Evolutionary conservation across 2,329 filamentous ascomycete species (phyloP).

Genomic region (Malbranchea cinnamomea): DNA sequence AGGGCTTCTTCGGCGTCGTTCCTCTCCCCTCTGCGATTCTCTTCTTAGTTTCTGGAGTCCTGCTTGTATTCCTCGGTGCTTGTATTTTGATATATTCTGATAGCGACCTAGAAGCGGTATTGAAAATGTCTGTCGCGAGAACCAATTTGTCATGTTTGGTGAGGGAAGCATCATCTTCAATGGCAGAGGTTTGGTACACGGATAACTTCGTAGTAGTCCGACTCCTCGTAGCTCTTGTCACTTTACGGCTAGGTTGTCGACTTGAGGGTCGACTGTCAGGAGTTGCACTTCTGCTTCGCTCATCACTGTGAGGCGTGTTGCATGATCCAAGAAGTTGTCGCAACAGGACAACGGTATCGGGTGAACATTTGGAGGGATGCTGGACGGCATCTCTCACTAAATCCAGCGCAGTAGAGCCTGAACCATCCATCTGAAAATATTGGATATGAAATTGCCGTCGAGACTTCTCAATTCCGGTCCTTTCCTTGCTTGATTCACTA

Average conservation of each 20-base stretch:
- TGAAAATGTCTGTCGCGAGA: constrained; percentile 33
- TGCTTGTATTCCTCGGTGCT: constrained; percentile 1
- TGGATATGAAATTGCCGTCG: not conserved
- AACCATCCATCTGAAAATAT: constrained; percentile 3
- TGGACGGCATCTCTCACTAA: constrained; percentile 41
- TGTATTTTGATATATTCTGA: constrained; percentile 21
- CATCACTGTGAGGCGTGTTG: too few relatives aligned
- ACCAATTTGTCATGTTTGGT: constrained; percentile 25
- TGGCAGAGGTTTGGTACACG: constrained; percentile 13
- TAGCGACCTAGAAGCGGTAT: constrained; percentile 28
- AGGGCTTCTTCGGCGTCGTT: constrained; percentile 9
- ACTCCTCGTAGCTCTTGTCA: constrained; percentile 14
- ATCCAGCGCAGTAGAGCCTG: constrained; percentile 14
- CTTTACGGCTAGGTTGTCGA: constrained; percentile 13
- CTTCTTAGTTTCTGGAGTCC: not conserved
- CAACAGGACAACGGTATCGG: constrained; percentile 24
- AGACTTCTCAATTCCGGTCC: too few relatives aligned
- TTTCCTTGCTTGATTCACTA: too few relatives aligned
- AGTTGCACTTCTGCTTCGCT: not conserved
- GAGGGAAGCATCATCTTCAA: constrained; percentile 16
- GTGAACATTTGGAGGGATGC: constrained; percentile 39
- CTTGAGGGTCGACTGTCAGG: not conserved
- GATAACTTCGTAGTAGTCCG: constrained; percentile 15
- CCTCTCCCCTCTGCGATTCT: not conserved
- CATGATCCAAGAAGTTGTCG: constrained; percentile 26